Base-by-base conservation (phyloP, 805 yeast species). In the Kluyveromyces siamensis region DNA sequence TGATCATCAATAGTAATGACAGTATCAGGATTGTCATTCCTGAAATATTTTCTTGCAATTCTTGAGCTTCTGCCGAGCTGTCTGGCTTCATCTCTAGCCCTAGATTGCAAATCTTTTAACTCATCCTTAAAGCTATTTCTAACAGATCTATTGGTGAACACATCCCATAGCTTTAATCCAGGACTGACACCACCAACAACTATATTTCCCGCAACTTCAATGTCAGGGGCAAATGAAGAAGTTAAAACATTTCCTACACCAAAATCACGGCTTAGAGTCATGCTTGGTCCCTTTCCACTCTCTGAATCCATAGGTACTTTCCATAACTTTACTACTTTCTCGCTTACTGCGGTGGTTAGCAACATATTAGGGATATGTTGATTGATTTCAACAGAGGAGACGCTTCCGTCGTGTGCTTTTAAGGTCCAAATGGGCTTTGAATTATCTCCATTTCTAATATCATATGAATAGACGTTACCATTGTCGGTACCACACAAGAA, bases 361-460 rank as follows among this genome's bases (percentile, higher is more conserved):
- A 93, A 67, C 73, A 87, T 69, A 17, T 91, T 93, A 25, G 83
- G 81, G 33, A 88, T 64, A 61, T 72, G 77, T 25, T 64, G 62
- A 68, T 87, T 90, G 37, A 83, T 75, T 55, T 83, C 84, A 56
- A 93, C 75, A 2, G 91, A 74, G 5, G 96, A 84, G 52, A 93
- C 84, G 52, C 96, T 97, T 2, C 95, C 79, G 69, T 93, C 98
- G 65, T 93, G 99, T 2, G 98, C 98, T 67, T 93, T 96, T 57
- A 93, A 73, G 2, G 96, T 87, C 99, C 99, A 93, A 33, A 91
- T 59, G 17, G 97, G 90, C 54, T 75, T 76, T 49, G 73, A 70
- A 42, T 74, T 75, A 37, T 73, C 77, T 30, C 55, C 59, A 45
- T 70, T 71, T 65, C 96, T 80, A 41, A 87, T 84, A 66, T 91